Percentiles rank a stretch among this genome's conserved stretches.
These are phyloP conservation scores for Bothriochloa decipiens DNA, from an alignment of 176 grass and related monocot species.

Conservation along the genomic window DNA sequence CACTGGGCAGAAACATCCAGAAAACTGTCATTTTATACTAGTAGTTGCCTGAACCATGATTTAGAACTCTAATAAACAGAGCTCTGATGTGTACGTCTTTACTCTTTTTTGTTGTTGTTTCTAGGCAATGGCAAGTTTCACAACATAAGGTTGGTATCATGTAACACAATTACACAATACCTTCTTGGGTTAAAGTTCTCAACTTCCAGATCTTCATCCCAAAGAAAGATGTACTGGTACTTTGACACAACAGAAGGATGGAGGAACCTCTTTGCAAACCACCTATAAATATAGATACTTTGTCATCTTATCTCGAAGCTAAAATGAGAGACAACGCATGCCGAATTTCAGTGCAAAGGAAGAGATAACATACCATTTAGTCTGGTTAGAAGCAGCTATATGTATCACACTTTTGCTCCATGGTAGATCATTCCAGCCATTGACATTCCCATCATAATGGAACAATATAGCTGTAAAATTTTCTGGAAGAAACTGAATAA, in stretches of 20 bases:
- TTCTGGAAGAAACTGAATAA: constrained; percentile 95
- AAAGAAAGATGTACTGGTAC: constrained; percentile 91
- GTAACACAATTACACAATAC: constrained; percentile 42
- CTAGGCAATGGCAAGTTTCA: constrained; percentile 12
- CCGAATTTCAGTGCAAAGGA: constrained; percentile 30
- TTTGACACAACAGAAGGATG: constrained; percentile 78
- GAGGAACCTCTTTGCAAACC: constrained; percentile 98
- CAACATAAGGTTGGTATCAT: constrained; percentile 15
- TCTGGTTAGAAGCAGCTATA: constrained; percentile 81
- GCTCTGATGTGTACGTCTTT: not conserved
- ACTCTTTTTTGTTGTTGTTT: not conserved
- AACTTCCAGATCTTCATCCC: constrained; percentile 89
- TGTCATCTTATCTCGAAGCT: constrained; percentile 34
- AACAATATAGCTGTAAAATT: constrained; percentile 95
- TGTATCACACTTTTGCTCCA: constrained; percentile 95
- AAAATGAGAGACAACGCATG: not conserved
- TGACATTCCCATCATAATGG: constrained; percentile 95
- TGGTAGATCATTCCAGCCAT: constrained; percentile 76
- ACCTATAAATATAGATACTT: constrained; percentile 55
- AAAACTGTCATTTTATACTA: constrained; percentile 37
- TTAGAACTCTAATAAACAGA: constrained; percentile 7
- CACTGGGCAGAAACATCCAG: constrained; percentile 21
- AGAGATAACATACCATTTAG: constrained; percentile 72
- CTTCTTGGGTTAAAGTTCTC: constrained; percentile 77
- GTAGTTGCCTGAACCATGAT: constrained; percentile 29